Base-by-base conservation (phyloP, 306 rosid species). In the Quercus ilex region DNA sequence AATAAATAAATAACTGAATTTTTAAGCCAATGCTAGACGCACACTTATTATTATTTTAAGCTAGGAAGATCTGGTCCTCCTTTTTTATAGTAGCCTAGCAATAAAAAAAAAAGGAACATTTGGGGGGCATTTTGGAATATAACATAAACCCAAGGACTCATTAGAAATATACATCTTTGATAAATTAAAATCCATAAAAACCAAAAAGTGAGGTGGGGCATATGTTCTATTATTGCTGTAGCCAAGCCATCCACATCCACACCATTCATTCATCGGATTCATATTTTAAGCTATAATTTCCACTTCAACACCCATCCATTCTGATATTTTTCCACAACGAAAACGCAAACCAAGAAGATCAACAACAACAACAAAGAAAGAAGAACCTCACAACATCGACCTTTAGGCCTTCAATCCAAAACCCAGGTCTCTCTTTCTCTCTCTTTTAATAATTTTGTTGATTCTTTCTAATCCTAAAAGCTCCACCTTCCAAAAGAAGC, bases 1-100 rank as follows among this genome's bases (percentile, higher is more conserved):
- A 5, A 1, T 0, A 7, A 38, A 38, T 0, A 38, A 38, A 38
- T 1, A 38, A 38, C 0, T 5, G 2, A 7, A 1, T 38, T 38
- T 38, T 38, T 2, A 38, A 38, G 2, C 10, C 2, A 38, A 0
- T 0, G 0, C 11, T 2, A 8, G 0, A 38, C 1, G 3, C 2
- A 38, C 11, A 38, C 46, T 38, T 38, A 7, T 2, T 38, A 7
- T 38, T 38, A 38, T 38, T 38, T 38, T 38, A 7, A 38, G 11
- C 11, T 38, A 38, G 3, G 46, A 38, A 38, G 46, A 38, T 38
- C 11, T 1, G 3, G 46, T 7, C 46, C 11, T 38, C 46, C 46
- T 7, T 38, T 38, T 38, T 38, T 38, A 38, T 38, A 38, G 46
- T 8, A 11, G 7, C 46, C 46, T 38, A 3, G n/a, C 4, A 12